phyloP scores from a whole-genome alignment of 1,284 basidiomycete genomes.

The Ganoderma resinaceum region DNA sequence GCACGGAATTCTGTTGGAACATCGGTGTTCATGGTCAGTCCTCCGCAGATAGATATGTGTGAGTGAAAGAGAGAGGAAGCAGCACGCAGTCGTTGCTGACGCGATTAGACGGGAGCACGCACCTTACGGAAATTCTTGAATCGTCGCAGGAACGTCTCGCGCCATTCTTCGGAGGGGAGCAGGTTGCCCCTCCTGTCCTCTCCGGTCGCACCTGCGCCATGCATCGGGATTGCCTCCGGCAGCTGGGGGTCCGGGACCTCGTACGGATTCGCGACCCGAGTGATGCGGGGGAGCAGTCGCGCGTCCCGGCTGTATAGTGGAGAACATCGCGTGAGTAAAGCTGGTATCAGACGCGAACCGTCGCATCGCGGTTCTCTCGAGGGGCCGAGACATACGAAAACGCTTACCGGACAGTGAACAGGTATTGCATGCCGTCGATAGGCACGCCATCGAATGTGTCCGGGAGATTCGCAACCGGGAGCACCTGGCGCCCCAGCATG shows the following conservation, averaged over 20 bases:
- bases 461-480: slow-evolving; percentile 79
- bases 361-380: not conserved
- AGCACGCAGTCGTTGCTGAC: not conserved
- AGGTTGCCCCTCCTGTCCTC: slow-evolving; percentile 38
- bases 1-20: slow-evolving; percentile 61
- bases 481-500: slow-evolving; percentile 54
- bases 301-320: slow-evolving; percentile 66
- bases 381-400: not conserved
- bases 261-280: slow-evolving; percentile 73
- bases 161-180: slow-evolving; percentile 74
- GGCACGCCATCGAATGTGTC: slow-evolving; percentile 69
- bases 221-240: not conserved
- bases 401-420: slow-evolving; percentile 78
- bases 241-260: slow-evolving; percentile 42
- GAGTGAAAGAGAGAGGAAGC: not conserved
- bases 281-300: slow-evolving; percentile 62
- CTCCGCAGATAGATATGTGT: not conserved
- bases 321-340: slow-evolving; percentile 5
- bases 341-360: not conserved
- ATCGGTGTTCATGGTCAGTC: not conserved
- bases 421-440: slow-evolving; percentile 78
- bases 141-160: slow-evolving; percentile 55
- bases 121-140: slow-evolving; percentile 75
- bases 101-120: not conserved
- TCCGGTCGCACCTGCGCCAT: slow-evolving; percentile 23